Conservation (phyloP, 2,329 filamentous ascomycete genomes). For the Purpureocillium takamizusanense region DNA sequence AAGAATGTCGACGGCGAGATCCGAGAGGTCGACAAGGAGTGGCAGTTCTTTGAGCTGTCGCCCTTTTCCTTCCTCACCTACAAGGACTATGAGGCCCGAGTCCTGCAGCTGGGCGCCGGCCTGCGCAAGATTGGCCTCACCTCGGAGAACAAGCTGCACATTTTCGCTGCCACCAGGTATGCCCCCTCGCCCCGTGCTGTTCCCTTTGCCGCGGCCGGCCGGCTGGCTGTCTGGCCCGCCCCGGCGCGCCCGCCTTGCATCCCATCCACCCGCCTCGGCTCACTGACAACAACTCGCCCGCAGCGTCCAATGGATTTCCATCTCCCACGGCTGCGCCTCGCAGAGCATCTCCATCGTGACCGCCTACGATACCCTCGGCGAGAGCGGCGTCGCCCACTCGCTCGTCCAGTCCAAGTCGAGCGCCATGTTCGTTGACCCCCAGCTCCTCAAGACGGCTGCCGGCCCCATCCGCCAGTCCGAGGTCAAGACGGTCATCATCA, state of each 20-base stretch:
- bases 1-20: constrained; percentile 78
- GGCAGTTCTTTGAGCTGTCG: constrained; percentile 81
- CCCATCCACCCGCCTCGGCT: too few species aligned
- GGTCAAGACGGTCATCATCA: constrained; percentile 55
- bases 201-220: neutral
- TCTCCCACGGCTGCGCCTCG: constrained; percentile 67
- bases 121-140: constrained; percentile 65
- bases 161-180: constrained; percentile 77
- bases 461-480: constrained; percentile 47
- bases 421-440: constrained; percentile 81
- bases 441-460: constrained; percentile 55
- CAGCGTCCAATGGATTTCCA: constrained; percentile 74
- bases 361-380: constrained; percentile 86
- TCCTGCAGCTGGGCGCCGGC: constrained; percentile 61
- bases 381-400: constrained; percentile 77
- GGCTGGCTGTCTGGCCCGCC: too few species aligned
- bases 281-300: too few species aligned
- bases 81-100: constrained; percentile 64
- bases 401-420: constrained; percentile 71
- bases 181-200: constrained; percentile 10
- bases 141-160: constrained; percentile 60
- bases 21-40: constrained; percentile 78
- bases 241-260: neutral
- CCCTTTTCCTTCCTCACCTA: constrained; percentile 70
- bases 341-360: constrained; percentile 91